A percentile compares a stretch with the other conserved stretches of the same genome.
phyloP scores from a whole-genome alignment of 2,329 filamentous ascomycete species.

The Fusarium sp. region DNA sequence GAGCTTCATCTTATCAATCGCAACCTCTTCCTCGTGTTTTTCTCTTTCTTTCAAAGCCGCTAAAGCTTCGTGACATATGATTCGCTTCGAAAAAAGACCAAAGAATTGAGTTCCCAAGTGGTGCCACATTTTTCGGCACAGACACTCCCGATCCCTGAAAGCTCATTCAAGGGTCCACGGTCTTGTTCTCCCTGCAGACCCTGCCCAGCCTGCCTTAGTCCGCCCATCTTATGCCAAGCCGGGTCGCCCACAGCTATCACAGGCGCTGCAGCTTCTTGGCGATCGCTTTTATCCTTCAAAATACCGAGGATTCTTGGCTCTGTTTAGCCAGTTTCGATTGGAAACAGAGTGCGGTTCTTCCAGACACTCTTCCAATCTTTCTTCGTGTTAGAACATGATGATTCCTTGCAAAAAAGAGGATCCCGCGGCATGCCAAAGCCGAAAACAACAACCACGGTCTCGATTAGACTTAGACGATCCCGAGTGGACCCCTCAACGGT shows the following conservation, averaged over 20 bases:
- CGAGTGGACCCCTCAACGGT: conserved; percentile 33
- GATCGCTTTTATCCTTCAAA: conserved; percentile 23
- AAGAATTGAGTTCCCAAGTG: conserved; percentile 9
- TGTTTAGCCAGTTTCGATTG: neutral
- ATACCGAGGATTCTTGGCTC: conserved; percentile 7
- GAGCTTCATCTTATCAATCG: conserved; percentile 46
- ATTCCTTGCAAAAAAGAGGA: conserved; percentile 21
- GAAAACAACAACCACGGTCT: conserved; percentile 28
- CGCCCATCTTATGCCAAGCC: conserved; percentile 39
- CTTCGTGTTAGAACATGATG: neutral
- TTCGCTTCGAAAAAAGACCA: conserved; percentile 5
- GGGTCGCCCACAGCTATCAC: conserved; percentile 32
- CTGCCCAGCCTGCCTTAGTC: neutral
- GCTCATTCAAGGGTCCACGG: neutral
- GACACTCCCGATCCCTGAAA: conserved; percentile 15
- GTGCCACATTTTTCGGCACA: conserved; percentile 18
- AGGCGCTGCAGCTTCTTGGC: conserved; percentile 32
- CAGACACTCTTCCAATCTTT: neutral
- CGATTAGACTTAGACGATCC: conserved; percentile 11
- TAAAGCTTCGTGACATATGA: conserved; percentile 11
- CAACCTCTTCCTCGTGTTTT: conserved; percentile 8
- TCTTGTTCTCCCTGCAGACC: conserved; percentile 5
- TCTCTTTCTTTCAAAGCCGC: neutral
- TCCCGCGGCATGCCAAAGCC: conserved; percentile 41
- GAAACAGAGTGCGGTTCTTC: neutral